Base-by-base conservation (phyloP, 345 rosid genomes). In the Salix exigua region DNA sequence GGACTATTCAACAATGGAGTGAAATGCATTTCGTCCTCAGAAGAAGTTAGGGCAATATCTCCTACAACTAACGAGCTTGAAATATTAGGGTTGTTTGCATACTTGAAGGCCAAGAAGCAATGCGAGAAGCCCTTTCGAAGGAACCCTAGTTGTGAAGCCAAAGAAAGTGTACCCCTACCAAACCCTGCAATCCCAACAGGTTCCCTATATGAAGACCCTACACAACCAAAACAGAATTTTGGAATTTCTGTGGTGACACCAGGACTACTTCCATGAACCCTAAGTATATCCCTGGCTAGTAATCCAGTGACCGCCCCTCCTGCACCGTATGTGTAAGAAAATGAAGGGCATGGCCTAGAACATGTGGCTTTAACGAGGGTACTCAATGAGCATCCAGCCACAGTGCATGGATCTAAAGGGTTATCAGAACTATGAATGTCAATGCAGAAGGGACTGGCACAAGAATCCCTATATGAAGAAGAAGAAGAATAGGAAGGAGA, bases 171-270 rank as follows among this genome's bases (percentile, higher is more conserved):
- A 21, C 98, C 96, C 82, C 85, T 91, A 30, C 97, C 97, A 82
- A 94, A 94, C 73, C 96, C 98, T 17, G 90, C 94, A 72, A 94
- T 89, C 42, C 98, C 98, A 40, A 90, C 82, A 26, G 97, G 93
- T 70, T 92, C 97, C 1, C 70, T 83, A 80, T 92, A 92, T 13
- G 96, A 84, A 18, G 98, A 86, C 1, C 89, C 83, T 1, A 86
- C 89, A 23, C 96, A 92, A 11, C 94, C 97, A 64, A 94, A 94
- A 42, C 88, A 77, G 75, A 92, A 91, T 23, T 82, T 85, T 6
- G 92, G 87, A 37, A 89, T 71, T 18, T 87, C 96, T 77, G 42
- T 85, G 31, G 73, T 67, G 21, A 78, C 72, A 6, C 74, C 73
- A 64, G 48, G 75, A 68, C 73, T 76, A 69, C 37, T 76, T 19